phyloP scores from a whole-genome alignment of 768 basidiomycete species.

The Agrocybe chaxingu region DNA sequence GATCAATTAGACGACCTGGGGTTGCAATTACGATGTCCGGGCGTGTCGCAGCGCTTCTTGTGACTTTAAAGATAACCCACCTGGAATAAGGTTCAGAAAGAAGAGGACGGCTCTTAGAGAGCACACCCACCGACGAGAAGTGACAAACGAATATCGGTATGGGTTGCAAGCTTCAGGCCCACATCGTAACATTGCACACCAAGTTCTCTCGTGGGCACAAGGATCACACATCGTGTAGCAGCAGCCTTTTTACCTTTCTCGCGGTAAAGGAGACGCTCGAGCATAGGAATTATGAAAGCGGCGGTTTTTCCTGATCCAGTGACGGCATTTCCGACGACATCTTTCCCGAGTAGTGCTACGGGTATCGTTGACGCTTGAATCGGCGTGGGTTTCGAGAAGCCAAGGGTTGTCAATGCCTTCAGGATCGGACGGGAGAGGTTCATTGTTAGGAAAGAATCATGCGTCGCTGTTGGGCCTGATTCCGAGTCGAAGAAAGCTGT shows the following conservation, averaged over 20 bases:
- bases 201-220: conserved; percentile 93
- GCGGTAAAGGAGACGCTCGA: conserved; percentile 89
- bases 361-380: conserved; percentile 95
- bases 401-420: conserved; percentile 82
- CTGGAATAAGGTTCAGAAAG: conserved; percentile 32
- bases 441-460: conserved; percentile 86
- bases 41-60: conserved; percentile 87
- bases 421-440: conserved; percentile 93
- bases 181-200: conserved; percentile 96
- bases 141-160: conserved; percentile 88
- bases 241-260: conserved; percentile 86
- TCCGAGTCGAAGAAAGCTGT: conserved; percentile 83
- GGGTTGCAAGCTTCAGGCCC: conserved; percentile 76
- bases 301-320: conserved; percentile 99
- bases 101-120: not conserved
- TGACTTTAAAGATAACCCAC: conserved; percentile 89
- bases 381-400: conserved; percentile 85
- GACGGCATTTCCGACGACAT: conserved; percentile 92
- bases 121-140: conserved; percentile 77
- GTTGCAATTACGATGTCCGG: conserved; percentile 97
- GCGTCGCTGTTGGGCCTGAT: conserved; percentile 42
- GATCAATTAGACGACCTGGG: conserved; percentile 96
- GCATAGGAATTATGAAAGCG: conserved; percentile 91
- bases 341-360: conserved; percentile 90
- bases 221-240: conserved; percentile 84